Evolutionary conservation across 345 rosid species (phyloP).

Genomic region (Jatropha curcas): DNA sequence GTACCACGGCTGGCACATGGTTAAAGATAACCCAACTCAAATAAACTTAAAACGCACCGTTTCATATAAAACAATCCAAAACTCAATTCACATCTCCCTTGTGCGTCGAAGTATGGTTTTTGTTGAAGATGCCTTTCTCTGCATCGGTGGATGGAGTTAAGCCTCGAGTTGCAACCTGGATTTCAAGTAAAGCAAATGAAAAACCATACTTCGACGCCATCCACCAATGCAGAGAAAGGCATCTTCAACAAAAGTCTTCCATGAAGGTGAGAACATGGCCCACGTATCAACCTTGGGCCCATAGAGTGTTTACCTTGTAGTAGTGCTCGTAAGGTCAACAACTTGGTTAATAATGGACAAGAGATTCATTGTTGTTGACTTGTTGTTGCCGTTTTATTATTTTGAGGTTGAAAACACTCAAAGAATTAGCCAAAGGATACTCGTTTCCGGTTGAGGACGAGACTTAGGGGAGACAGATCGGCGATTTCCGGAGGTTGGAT

Average conservation of each 20-base stretch:
- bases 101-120: no score
- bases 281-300: slow-evolving; percentile 34
- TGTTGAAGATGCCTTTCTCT: no score
- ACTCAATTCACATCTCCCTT: no score
- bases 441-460: no score
- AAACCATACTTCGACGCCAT: slow-evolving; percentile 56
- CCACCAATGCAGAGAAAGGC: slow-evolving; percentile 55
- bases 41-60: no score
- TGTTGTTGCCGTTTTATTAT: no score
- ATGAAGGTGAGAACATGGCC: slow-evolving; percentile 42
- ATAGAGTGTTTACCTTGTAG: slow-evolving; percentile 36
- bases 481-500: no score
- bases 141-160: slow-evolving; percentile 18
- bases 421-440: no score
- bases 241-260: slow-evolving; percentile 48
- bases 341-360: slow-evolving; percentile 27
- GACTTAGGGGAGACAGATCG: no score
- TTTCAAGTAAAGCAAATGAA: slow-evolving; percentile 52
- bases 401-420: slow-evolving; percentile 34
- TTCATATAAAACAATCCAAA: no score
- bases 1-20: no score
- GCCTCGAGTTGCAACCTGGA: slow-evolving; percentile 47
- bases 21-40: no score
- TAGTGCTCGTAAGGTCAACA: slow-evolving; percentile 44
- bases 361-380: background rate